Evolutionary conservation across 768 basidiomycete species (phyloP), one percentile per base, ranked within the genome.

Genomic region (Rhizopogon vinicolor): DNA sequence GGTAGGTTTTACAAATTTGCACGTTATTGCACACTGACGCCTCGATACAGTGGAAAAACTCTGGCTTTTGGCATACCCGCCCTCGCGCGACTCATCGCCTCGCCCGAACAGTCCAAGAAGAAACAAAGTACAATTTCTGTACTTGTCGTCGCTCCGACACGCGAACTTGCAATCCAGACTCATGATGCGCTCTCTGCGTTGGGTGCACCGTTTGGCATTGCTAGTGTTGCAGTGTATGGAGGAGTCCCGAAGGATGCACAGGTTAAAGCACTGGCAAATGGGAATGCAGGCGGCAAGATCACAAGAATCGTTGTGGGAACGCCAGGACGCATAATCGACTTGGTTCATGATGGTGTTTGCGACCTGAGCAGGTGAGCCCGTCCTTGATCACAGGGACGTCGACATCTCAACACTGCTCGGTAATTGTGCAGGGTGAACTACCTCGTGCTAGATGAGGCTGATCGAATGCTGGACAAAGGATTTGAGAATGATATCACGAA

Each of bases 381-480:
- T 22, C 7, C 5, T 31, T 28, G 8, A 19, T 59, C 41, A 14
- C 10, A 29, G 44, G 59, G 12, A 16, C 7, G 7, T 39, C 13
- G 16, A 28, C 16, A 49, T 44, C 33, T 43, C 35, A 49, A 14
- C 18, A 31, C 41, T 53, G 41, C 63, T 58, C 16, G 50, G 40
- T 25, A 52, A 19, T 13, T 35, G 39, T 16, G 5, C 58, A 93
- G 90, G 29, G 93, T 98, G 13, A 77, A 84, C 42, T 99, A 95
- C 73, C 76, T 98, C 19, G 96, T 98, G 9, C 75, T 99, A 58
- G 97, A 99, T 66, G 97, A 99, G 74, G 97, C 97, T 6, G 96
- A 98, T 73, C 81, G 96, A 50, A 98, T 98, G 96, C 78, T 99
- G 49, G 97, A 98, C 69, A 93, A 89, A 70, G 97, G 96, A 0